A percentile compares a stretch with the other conserved stretches of the same genome.
phyloP scores from a whole-genome alignment of 208 protist species.

The Crithidia mellificae region DNA sequence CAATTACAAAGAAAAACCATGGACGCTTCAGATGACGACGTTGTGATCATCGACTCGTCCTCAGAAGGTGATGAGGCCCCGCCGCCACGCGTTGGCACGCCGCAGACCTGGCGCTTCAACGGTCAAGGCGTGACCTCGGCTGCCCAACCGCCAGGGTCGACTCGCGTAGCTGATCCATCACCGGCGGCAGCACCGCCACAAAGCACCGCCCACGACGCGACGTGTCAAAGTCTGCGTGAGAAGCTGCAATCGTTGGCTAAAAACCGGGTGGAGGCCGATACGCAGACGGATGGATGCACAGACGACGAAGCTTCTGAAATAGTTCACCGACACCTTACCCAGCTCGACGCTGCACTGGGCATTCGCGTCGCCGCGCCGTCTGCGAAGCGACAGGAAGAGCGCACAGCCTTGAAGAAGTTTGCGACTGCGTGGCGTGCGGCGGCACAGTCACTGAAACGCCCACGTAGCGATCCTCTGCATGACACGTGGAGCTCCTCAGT shows the following conservation, averaged over 20 bases:
- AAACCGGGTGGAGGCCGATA: not conserved
- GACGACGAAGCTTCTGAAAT: not conserved
- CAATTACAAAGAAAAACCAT: no score
- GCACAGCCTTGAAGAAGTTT: not conserved
- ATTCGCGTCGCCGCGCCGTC: not conserved
- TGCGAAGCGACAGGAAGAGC: not conserved
- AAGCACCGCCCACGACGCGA: not conserved
- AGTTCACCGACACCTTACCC: conserved; percentile 4
- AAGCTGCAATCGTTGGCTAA: not conserved
- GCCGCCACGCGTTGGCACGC: not conserved
- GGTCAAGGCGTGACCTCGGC: no score
- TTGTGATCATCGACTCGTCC: conserved; percentile 35
- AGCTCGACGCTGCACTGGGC: conserved; percentile 26
- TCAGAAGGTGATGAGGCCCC: not conserved
- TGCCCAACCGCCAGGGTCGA: no score
- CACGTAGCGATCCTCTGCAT: not conserved
- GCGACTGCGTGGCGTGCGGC: conserved; percentile 17
- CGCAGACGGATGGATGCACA: conserved; percentile 11
- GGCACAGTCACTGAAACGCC: conserved; percentile 8
- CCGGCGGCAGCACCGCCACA: not conserved
- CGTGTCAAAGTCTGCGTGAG: not conserved
- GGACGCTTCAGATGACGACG: conserved; percentile 20
- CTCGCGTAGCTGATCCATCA: no score
- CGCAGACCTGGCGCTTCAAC: no score
- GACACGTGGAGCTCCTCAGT: no score